Conservation (phyloP, 768 basidiomycete species). For the Cystofilobasidium bisporidii region DNA sequence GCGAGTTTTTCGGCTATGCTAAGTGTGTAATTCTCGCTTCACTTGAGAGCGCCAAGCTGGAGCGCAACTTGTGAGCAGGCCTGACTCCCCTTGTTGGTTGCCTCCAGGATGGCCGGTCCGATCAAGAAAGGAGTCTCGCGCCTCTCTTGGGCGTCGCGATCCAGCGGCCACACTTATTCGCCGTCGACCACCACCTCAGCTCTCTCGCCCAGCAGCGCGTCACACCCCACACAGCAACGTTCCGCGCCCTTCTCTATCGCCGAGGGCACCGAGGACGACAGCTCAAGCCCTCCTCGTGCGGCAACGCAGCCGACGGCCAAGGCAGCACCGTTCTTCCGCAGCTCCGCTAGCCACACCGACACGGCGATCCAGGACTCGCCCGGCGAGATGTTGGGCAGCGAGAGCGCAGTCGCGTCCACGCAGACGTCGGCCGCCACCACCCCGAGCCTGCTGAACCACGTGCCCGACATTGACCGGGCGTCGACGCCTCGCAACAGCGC, state of each 20-base stretch:
- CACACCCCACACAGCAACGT: constrained; percentile 9
- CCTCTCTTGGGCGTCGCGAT: constrained; percentile 24
- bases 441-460: not conserved
- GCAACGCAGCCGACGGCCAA: not conserved
- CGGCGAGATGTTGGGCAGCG: constrained; percentile 7
- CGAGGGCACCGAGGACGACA: constrained; percentile 11
- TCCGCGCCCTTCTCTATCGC: constrained; percentile 17
- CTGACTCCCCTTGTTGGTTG: not conserved
- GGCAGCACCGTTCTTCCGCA: not conserved
- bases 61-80: too few relatives aligned
- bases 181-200: not conserved
- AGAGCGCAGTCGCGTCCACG: not conserved
- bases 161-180: not conserved
- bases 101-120: constrained; percentile 58
- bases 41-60: too few relatives aligned
- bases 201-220: not conserved
- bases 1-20: constrained; percentile 90
- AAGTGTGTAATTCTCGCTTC: constrained; percentile 43
- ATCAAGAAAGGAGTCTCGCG: constrained; percentile 40
- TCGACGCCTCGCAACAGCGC: not conserved
- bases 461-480: not conserved
- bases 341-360: not conserved
- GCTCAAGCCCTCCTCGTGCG: not conserved
- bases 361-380: constrained; percentile 1
- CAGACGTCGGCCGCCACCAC: not conserved